Percentiles rank a stretch among this genome's conserved stretches.
Conservation (phyloP, 176 grass and related monocot species). For the Rhynchospora pubera region DNA sequence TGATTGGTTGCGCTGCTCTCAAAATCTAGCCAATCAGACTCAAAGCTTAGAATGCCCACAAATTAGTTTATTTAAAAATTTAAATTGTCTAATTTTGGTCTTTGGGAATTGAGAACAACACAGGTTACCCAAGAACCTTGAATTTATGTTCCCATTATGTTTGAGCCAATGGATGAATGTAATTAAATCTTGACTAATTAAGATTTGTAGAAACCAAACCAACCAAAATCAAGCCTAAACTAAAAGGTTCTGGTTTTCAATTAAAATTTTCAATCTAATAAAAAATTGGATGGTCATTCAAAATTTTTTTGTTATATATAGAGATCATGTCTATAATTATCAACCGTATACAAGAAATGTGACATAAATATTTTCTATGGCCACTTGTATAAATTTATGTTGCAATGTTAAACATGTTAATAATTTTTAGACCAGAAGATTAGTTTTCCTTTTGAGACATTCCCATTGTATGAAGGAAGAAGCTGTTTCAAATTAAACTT, state of each 20-base stretch:
- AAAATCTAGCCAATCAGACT: not conserved
- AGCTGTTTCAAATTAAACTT: not conserved
- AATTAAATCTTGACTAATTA: too few species aligned
- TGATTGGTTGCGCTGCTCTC: not conserved
- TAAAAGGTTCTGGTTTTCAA: too few species aligned
- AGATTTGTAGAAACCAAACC: too few species aligned
- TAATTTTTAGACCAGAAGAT: too few species aligned
- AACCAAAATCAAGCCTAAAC: too few species aligned
- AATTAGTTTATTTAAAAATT: not conserved
- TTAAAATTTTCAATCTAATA: too few species aligned
- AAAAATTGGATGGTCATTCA: too few species aligned
- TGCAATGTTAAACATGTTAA: not conserved
- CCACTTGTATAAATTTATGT: not conserved
- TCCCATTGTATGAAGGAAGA: not conserved
- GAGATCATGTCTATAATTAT: not conserved
- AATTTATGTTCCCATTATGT: not conserved
- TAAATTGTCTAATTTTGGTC: too few species aligned
- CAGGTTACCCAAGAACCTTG: not conserved
- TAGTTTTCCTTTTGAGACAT: too few species aligned
- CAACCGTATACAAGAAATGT: not conserved
- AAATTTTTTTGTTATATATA: too few species aligned
- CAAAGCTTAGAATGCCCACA: not conserved
- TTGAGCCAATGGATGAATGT: not conserved
- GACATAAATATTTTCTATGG: not conserved
- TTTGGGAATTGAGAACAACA: not conserved